Base-by-base conservation (phyloP, 176 grass and related monocot genomes). In the Zoysia pacifica region DNA sequence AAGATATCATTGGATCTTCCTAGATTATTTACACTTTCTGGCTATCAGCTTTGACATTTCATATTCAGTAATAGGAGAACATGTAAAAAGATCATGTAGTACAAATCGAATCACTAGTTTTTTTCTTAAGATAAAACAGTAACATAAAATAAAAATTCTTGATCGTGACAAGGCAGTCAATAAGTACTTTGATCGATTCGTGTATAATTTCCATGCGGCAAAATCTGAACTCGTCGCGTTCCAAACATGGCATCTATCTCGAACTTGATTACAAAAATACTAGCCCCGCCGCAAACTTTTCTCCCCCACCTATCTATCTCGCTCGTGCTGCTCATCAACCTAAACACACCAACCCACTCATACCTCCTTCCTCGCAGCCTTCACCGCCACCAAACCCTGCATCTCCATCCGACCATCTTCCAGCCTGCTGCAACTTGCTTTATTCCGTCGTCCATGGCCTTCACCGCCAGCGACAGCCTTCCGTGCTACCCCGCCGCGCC, bases 351-450 rank as follows among this genome's bases (percentile, higher is more conserved):
- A 51, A 69, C 70, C 60, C 43, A 77, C 71, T 52, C 69, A 58
- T n/a, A 35, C 16, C 28, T 35, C 20, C 6, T 2, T 16, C 83
- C 16, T 18, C 69, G 28, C 44, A 49, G 12, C 35, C 37, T 12
- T 56, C 49, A 45, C 47, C 53, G 35, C 60, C 73, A 50, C 77
- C 43, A 69, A 64, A 76, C 79, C 59, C 70, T 69, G 67, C 72
- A 84, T 73, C 67, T 59, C 65, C 77, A 20, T 45, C 54, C 77
- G 13, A 62, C 62, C 80, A 12, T 84, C 56, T 5, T 19, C 18
- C 55, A 83, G 70, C 50, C 52, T 47, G 72, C 40, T 65, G 37
- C 59, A 36, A 7, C 55, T 58, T 58, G 28, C 28, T 28, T 28
- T 28, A 28, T 28, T 9, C 59, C 1, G 47, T 46, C 67, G 13